phyloP scores from a whole-genome alignment of 768 basidiomycete species.

The Coprinopsis strossmayeri region DNA sequence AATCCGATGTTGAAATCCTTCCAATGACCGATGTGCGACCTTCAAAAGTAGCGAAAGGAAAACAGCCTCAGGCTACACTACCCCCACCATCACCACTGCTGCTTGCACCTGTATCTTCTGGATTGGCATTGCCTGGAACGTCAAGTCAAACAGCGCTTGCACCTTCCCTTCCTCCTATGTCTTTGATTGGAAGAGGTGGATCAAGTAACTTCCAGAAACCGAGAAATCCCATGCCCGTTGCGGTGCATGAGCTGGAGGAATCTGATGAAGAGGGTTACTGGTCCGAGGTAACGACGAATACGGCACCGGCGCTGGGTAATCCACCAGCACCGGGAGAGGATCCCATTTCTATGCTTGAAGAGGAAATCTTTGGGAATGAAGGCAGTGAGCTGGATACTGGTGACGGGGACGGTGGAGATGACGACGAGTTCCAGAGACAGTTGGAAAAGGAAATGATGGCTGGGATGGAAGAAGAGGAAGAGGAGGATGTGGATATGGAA shows the following conservation, averaged over 20 bases:
- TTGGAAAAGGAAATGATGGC: conserved; percentile 9
- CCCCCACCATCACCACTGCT: neutral
- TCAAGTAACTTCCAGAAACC: neutral
- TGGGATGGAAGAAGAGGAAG: conserved; percentile 2
- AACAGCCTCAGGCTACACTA: conserved; percentile 7
- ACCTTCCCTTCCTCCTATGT: neutral
- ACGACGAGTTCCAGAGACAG: conserved; percentile 10
- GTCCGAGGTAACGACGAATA: conserved; percentile 10
- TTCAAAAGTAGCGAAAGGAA: no score
- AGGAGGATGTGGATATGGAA: conserved; percentile 8
- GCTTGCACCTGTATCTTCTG: conserved; percentile 5
- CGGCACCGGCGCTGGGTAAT: neutral
- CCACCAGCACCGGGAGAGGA: neutral
- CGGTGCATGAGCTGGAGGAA: conserved; percentile 5
- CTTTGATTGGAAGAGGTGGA: neutral
- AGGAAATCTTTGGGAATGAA: conserved; percentile 12
- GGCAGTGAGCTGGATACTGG: neutral
- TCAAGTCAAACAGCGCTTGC: conserved; percentile 3
- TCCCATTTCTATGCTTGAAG: conserved; percentile 7
- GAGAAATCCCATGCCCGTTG: neutral
- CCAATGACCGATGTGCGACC: neutral
- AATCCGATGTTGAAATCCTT: no score
- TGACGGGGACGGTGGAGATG: conserved; percentile 7
- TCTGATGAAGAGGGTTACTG: conserved; percentile 14
- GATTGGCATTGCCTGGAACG: conserved; percentile 7